phyloP scores from a whole-genome alignment of 495 filamentous ascomycete species.

The Aspergillus wentii region DNA sequence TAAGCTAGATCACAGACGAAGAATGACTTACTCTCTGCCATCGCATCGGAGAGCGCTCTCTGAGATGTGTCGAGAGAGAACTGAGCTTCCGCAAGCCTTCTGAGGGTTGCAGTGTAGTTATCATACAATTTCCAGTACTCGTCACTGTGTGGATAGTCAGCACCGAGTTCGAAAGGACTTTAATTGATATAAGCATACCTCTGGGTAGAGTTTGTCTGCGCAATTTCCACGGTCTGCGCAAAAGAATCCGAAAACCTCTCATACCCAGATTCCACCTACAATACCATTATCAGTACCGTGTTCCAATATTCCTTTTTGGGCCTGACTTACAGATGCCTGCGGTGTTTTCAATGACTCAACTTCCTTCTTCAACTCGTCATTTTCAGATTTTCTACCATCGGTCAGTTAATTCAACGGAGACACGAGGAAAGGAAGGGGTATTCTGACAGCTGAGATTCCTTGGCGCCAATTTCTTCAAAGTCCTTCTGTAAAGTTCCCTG shows the following conservation, averaged over 20 bases:
- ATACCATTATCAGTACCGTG: constrained; percentile 4
- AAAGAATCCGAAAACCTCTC: constrained; percentile 36
- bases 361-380: constrained; percentile 39
- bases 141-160: constrained; percentile 29
- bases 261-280: constrained; percentile 23
- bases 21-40: constrained; percentile 35
- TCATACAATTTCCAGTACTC: constrained; percentile 46
- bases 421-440: constrained; percentile 1
- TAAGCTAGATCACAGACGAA: constrained; percentile 1
- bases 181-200: constrained; percentile 20
- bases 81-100: constrained; percentile 38
- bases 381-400: constrained; percentile 33
- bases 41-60: constrained; percentile 31
- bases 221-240: constrained; percentile 27
- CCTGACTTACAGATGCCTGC: constrained; percentile 19
- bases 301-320: neutral
- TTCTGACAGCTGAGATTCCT: constrained; percentile 36
- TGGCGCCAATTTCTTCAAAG: constrained; percentile 38
- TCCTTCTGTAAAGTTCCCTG: constrained; percentile 43
- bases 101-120: constrained; percentile 33
- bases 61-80: constrained; percentile 31
- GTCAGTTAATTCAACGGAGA: constrained; percentile 15
- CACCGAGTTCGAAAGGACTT: neutral
- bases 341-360: constrained; percentile 30
- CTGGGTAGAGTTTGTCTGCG: constrained; percentile 34